Evolutionary conservation across 371 early-diverging fungal genomes (phyloP).

Genomic region (Batrachochytrium dendrobatidis): DNA sequence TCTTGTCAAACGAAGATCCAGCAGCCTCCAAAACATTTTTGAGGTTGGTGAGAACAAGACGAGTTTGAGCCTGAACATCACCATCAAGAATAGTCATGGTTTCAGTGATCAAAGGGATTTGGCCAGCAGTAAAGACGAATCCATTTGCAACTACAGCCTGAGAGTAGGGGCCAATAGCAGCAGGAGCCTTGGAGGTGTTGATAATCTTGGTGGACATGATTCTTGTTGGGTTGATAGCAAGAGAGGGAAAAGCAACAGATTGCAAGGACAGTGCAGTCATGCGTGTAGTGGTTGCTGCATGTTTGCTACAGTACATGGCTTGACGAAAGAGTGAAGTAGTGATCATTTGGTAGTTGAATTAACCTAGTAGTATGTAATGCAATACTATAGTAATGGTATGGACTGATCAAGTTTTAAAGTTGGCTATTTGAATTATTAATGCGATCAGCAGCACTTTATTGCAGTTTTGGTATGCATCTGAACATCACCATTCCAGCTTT

Average conservation of each 20-base stretch:
- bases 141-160: conserved; percentile 82
- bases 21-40: conserved; percentile 67
- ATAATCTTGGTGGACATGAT: conserved; percentile 23
- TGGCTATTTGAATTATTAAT: too few relatives aligned
- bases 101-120: conserved; percentile 32
- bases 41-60: conserved; percentile 70
- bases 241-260: not conserved
- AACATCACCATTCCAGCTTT: too few relatives aligned
- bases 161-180: conserved; percentile 70
- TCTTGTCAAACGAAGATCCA: conserved; percentile 60
- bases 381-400: too few relatives aligned
- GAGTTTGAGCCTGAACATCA: conserved; percentile 35
- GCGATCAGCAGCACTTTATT: too few relatives aligned
- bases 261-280: too few relatives aligned
- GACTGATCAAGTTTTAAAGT: too few relatives aligned
- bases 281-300: too few relatives aligned
- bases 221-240: conserved; percentile 7
- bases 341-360: too few relatives aligned
- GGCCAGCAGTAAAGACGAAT: conserved; percentile 72
- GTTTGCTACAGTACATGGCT: too few relatives aligned
- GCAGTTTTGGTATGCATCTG: too few relatives aligned
- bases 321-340: too few relatives aligned
- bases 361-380: too few relatives aligned
- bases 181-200: conserved; percentile 30
- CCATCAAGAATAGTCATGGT: conserved; percentile 34